phyloP scores from a whole-genome alignment of 2,329 filamentous ascomycete species.

The Botrytis galanthina region DNA sequence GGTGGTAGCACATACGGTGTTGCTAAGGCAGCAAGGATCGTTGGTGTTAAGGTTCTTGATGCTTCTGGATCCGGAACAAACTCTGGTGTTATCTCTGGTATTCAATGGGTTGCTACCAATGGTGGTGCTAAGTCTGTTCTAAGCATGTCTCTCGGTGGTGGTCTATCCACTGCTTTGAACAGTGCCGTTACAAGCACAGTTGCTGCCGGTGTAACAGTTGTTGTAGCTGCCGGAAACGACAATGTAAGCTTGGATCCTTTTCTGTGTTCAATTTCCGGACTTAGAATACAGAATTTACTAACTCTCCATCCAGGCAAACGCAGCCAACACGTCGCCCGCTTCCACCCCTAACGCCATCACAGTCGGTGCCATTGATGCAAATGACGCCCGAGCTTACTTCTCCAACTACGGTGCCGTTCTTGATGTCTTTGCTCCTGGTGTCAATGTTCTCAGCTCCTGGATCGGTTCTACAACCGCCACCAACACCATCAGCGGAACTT shows the following conservation, averaged over 20 bases:
- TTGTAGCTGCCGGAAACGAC: conserved; percentile 56
- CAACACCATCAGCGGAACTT: conserved; percentile 58
- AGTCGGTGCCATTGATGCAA: conserved; percentile 49
- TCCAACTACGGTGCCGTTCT: conserved; percentile 52
- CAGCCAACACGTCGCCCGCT: conserved; percentile 47
- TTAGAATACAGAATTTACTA: neutral
- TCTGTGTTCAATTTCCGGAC: neutral
- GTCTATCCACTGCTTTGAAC: conserved; percentile 49
- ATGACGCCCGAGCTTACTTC: conserved; percentile 44
- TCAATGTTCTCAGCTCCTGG: conserved; percentile 48
- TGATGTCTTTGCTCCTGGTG: conserved; percentile 53
- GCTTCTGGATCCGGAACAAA: conserved; percentile 37
- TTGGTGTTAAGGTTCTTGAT: conserved; percentile 43
- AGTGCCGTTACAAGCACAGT: conserved; percentile 48
- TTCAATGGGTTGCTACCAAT: conserved; percentile 41
- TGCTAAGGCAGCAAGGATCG: conserved; percentile 41
- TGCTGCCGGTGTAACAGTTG: conserved; percentile 48
- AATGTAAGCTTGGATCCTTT: conserved; percentile 27
- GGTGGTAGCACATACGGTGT: conserved; percentile 41
- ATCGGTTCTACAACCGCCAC: conserved; percentile 43
- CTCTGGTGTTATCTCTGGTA: conserved; percentile 41
- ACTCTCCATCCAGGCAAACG: conserved; percentile 34
- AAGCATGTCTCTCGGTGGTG: conserved; percentile 55
- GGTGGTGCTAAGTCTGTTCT: conserved; percentile 43
- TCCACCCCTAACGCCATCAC: conserved; percentile 50